These are phyloP conservation scores for Fusarium sp. DNA, from an alignment of 2,329 filamentous ascomycete species.

Conservation along the genomic window DNA sequence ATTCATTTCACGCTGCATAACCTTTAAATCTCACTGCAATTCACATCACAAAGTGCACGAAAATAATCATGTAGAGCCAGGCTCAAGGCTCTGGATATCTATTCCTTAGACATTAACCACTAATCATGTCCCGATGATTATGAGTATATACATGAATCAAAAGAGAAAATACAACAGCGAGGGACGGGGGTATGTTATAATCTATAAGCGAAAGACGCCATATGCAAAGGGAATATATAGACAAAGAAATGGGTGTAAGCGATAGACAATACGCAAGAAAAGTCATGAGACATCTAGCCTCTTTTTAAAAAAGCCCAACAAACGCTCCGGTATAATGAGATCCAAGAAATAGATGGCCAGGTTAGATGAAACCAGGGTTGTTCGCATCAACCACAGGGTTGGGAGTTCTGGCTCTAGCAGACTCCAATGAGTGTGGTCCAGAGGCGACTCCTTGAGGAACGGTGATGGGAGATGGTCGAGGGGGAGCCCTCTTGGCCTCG, in stretches of 20 bases:
- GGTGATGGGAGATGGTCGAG: slow-evolving; percentile 47
- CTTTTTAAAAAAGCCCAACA: slow-evolving; percentile 14
- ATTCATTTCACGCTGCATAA: neutral
- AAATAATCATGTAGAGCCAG: slow-evolving; percentile 24
- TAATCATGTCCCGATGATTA: slow-evolving; percentile 40
- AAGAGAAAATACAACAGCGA: slow-evolving; percentile 1
- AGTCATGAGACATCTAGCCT: slow-evolving; percentile 25
- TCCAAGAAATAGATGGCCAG: neutral
- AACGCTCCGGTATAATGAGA: slow-evolving; percentile 3
- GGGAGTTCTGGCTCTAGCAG: slow-evolving; percentile 29
- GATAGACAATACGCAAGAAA: slow-evolving; percentile 17
- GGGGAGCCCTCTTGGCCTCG: slow-evolving; percentile 50
- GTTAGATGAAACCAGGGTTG: slow-evolving; percentile 43
- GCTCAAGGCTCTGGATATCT: slow-evolving; percentile 19
- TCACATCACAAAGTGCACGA: neutral
- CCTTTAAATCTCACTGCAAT: too few relatives aligned
- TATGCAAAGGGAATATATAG: slow-evolving; percentile 12
- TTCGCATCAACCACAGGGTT: slow-evolving; percentile 41
- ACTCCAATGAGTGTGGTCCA: slow-evolving; percentile 1
- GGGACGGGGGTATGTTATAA: slow-evolving; percentile 38
- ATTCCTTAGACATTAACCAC: slow-evolving; percentile 39
- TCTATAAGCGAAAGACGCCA: slow-evolving; percentile 38
- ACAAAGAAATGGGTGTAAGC: slow-evolving; percentile 12
- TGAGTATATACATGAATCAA: slow-evolving; percentile 27
- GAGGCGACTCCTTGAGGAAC: slow-evolving; percentile 34